Base-by-base conservation (phyloP, 129 eudicot species). In the Dittrichia graveolens region DNA sequence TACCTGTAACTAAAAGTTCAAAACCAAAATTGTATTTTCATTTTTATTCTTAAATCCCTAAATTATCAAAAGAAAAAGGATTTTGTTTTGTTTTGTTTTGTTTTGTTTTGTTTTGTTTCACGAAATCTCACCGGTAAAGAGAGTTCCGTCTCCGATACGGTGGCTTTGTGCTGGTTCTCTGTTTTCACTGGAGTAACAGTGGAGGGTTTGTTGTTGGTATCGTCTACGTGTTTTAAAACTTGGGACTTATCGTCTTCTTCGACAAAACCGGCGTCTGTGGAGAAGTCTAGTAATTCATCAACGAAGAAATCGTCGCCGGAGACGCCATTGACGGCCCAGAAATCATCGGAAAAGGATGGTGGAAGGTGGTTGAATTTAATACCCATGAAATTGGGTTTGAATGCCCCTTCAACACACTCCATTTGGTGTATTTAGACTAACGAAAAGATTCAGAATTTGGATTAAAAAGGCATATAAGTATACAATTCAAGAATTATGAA, bases 261-360 rank as follows among this genome's bases (percentile, higher is more conserved):
- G 13, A 55, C 71, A 4, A 64, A 66, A 15, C 50, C 46, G 2
- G 64, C 53, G 19, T 77, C 85, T 13, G 82, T 80, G 14, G 96
- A 83, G 48, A 86, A 84, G 71, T 86, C 85, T 15, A 89, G 90
- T 1, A 89, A 78, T 66, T 79, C 84, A 57, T 89, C 88, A 0
- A 89, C 84, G 37, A 78, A 84, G 13, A 82, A 75, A 43, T 89
- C 92, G 15, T 89, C 90, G 38, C 67, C 83, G 46, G 69, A 49
- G 53, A 45, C 80, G 11, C 40, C 69, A 77, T 69, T 77, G 16
- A 35, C 67, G 53, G 59, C 3, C 63, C 42, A 77, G 0, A 70
- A 47, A 45, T 85, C 88, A 8, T 81, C 86, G 8, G 50, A 8
- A 41, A 68, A 45, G 3, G 71, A 70, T 57, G 70, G 71, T 45